These are phyloP conservation scores for Emiliania huxleyi DNA, from an alignment of 78 protist genomes.

Conservation along the genomic window DNA sequence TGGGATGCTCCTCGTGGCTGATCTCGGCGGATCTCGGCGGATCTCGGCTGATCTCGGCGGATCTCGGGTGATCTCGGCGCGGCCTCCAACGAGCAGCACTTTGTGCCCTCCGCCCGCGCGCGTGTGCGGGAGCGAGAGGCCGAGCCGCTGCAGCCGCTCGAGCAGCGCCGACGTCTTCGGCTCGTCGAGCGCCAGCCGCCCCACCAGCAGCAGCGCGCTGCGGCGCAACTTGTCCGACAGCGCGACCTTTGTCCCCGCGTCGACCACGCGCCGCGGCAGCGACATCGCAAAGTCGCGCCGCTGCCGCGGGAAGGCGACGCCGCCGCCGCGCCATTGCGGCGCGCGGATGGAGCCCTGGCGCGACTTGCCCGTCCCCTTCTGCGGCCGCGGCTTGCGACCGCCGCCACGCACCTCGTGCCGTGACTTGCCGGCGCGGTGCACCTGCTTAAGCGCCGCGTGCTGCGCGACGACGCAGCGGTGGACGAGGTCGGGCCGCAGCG, in stretches of 20 bases:
- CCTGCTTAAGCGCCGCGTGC: background rate
- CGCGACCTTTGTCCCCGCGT: background rate
- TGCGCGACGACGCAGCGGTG: background rate
- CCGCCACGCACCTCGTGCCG: background rate
- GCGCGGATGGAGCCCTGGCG: slow-evolving; percentile 2
- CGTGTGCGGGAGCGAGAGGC: background rate
- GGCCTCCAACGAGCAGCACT: background rate
- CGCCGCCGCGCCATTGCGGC: background rate
- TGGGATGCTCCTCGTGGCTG: no score
- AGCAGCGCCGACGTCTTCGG: background rate
- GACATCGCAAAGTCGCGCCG: background rate
- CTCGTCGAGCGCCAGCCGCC: background rate
- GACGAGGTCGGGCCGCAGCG: background rate
- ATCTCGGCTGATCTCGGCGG: no score
- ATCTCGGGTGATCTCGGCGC: background rate
- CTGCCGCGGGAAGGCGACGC: background rate
- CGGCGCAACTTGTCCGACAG: background rate
- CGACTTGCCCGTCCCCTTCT: background rate
- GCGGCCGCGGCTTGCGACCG: background rate
- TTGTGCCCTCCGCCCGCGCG: background rate
- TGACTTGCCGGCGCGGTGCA: background rate
- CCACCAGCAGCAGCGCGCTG: background rate
- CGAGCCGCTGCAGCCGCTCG: background rate
- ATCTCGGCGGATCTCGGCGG: no score
- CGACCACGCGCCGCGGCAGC: background rate